Evolutionary conservation across 2,329 filamentous ascomycete species (phyloP), one percentile per base, ranked within the genome.

Genomic region (Fusarium decemcellulare): DNA sequence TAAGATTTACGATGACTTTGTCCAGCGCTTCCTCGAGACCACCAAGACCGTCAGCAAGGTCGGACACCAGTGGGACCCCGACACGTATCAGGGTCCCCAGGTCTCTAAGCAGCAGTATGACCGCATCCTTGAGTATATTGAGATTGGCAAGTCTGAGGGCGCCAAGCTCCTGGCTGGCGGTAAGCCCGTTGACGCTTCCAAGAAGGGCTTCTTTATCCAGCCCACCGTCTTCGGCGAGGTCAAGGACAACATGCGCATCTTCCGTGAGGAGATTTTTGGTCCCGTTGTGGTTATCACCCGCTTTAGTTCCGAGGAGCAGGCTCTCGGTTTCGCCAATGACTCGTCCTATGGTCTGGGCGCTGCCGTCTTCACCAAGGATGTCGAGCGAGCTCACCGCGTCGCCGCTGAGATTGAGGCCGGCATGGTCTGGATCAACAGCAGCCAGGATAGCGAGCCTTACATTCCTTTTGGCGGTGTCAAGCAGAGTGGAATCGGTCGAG

Each of bases 191-290:
- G 65, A 74, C 75, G 89, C 90, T 81, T 92, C 92, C 65, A 80
- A 84, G 76, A 90, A 93, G 85, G 92, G 92, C 61, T 96, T 92
- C 88, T 96, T 94, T 85, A 93, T 96, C 81, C 84, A 95, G 85
- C 93, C 93, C 34, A 96, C 93, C 76, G 92, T 96, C 82, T 96
- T 97, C 85, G 90, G 88, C 78, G 90, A 93, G 75, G 93, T 76
- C 36, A 67, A 67, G 39, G 44, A 71, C 47, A 62, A 62, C 93
- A 95, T 95, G 92, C 94, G 92, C 87, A 94, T 97, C 77, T 90
- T 93, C 82, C 88, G 93, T 80, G 93, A 96, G 83, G 93, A 97
- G 84, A 95, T 96, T 81, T 97, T 97, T 79, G 93, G 93, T 66
- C 93, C 93, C 59, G 93, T 97, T 65, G 92, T 90, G 81, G 88